Evolutionary conservation across 2,329 filamentous ascomycete genomes (phyloP).

Genomic region (Phialemoniopsis sp.): DNA sequence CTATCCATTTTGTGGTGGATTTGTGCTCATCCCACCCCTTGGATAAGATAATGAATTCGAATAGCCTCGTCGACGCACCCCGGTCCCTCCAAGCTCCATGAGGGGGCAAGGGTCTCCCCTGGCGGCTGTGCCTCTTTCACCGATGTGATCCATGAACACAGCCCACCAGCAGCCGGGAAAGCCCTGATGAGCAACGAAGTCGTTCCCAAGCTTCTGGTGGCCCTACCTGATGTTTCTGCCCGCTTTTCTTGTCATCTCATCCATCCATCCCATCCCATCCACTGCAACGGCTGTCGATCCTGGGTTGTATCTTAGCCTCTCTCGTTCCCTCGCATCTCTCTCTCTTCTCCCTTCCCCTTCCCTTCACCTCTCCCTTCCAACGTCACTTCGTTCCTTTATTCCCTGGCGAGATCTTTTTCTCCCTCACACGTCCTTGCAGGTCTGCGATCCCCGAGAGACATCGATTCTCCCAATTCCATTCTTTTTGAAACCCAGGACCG

Average conservation of each 20-base stretch:
- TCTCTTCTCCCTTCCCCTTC: conserved; percentile 2
- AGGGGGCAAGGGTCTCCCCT: neutral
- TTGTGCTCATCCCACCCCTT: no score
- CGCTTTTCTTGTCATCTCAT: neutral
- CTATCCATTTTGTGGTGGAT: no score
- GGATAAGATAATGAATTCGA: no score
- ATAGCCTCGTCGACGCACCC: no score
- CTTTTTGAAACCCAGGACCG: neutral
- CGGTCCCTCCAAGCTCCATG: neutral
- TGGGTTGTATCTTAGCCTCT: neutral
- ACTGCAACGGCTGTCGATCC: neutral
- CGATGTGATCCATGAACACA: no score
- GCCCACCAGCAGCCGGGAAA: no score
- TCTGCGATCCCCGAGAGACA: conserved; percentile 7
- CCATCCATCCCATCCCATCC: neutral
- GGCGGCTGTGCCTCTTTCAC: neutral
- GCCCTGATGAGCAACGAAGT: no score
- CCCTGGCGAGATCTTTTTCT: conserved; percentile 2
- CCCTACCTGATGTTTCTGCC: no score
- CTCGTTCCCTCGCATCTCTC: neutral
- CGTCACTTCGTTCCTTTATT: conserved; percentile 9
- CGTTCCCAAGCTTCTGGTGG: no score
- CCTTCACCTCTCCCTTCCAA: conserved; percentile 1
- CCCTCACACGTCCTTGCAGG: conserved; percentile 6
- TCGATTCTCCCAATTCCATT: conserved; percentile 7